These are phyloP conservation scores for Colletotrichum siamense DNA, from an alignment of 2,329 filamentous ascomycete species.

Conservation along the genomic window DNA sequence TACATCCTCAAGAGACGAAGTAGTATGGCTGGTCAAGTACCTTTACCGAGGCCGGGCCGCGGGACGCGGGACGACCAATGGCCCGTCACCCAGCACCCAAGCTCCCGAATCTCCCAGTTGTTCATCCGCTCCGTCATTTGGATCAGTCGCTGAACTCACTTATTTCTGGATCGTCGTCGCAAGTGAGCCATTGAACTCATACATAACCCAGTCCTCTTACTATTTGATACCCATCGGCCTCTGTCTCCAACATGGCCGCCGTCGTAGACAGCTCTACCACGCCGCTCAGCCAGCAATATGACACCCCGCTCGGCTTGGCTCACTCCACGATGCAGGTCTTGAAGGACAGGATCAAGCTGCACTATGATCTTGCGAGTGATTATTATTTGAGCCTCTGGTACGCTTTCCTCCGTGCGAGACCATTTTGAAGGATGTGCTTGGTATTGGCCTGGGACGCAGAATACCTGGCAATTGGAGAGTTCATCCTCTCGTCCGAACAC, in stretches of 20 bases:
- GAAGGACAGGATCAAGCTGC: conserved; percentile 63
- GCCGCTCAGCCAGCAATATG: conserved; percentile 49
- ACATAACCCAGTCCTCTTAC: neutral
- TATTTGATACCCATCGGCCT: neutral
- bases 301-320: conserved; percentile 48
- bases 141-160: neutral
- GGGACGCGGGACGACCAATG: neutral
- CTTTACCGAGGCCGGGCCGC: neutral
- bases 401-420: conserved; percentile 1
- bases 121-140: neutral
- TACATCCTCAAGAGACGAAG: neutral
- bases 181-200: neutral
- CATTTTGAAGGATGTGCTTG: neutral
- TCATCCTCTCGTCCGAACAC: neutral
- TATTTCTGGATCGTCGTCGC: neutral
- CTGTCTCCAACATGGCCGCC: neutral
- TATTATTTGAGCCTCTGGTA: conserved; percentile 68
- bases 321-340: conserved; percentile 54
- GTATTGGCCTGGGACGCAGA: neutral
- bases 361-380: conserved; percentile 66
- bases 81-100: neutral
- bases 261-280: conserved; percentile 26
- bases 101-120: neutral
- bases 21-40: neutral
- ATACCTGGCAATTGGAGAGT: neutral